Evolutionary conservation across 331 rosid species (phyloP).

Genomic region (Pyrus hybrid): DNA sequence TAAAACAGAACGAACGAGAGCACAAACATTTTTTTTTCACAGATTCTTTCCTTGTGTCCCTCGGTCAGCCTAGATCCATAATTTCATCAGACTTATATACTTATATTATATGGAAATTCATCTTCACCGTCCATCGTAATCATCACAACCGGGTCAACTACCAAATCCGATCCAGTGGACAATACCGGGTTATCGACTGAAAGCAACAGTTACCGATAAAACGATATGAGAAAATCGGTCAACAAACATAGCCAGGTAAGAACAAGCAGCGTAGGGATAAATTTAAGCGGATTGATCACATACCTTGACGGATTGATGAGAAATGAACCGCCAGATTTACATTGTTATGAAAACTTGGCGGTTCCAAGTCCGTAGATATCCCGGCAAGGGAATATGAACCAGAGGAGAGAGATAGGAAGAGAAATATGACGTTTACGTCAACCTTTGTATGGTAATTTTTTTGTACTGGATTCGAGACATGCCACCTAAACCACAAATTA

Average conservation of each 20-base stretch:
- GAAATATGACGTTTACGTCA: too few species aligned
- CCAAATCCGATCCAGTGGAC: neutral
- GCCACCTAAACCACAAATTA: too few species aligned
- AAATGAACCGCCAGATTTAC: too few species aligned
- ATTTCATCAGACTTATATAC: neutral
- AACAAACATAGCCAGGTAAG: neutral
- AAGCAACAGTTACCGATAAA: neutral
- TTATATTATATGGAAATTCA: neutral
- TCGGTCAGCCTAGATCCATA: neutral
- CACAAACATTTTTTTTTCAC: neutral
- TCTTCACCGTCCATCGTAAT: neutral
- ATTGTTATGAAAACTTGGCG: too few species aligned
- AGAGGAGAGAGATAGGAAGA: too few species aligned
- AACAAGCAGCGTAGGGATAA: neutral
- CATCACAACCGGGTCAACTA: neutral
- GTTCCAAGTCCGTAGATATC: neutral
- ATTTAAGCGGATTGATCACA: neutral
- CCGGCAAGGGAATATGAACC: neutral
- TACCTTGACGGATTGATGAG: neutral
- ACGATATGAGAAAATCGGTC: neutral
- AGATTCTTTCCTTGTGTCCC: neutral
- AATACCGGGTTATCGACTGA: neutral
- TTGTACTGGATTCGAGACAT: too few species aligned
- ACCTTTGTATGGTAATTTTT: too few species aligned
- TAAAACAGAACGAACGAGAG: neutral